Evolutionary conservation across 2,329 filamentous ascomycete species (phyloP).

Genomic region (Paracoccidioides brasiliensis): DNA sequence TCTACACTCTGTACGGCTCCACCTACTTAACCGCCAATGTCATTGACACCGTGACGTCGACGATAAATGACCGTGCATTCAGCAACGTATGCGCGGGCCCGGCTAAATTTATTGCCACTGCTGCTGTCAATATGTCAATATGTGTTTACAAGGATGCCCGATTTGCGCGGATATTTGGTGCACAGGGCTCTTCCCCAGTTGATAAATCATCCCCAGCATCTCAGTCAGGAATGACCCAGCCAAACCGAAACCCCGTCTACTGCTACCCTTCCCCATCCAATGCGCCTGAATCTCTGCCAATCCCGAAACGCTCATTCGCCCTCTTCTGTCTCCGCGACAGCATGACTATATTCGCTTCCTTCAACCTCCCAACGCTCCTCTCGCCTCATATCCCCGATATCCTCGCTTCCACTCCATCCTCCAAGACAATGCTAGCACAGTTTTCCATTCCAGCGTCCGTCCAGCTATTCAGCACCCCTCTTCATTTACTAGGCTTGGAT

Average conservation of each 20-base stretch:
- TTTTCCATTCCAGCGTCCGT: constrained; percentile 67
- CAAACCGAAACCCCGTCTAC: constrained; percentile 6
- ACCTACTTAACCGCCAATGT: constrained; percentile 84
- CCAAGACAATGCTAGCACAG: constrained; percentile 54
- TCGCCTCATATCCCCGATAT: constrained; percentile 52
- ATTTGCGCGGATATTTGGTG: constrained; percentile 72
- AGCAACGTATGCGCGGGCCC: constrained; percentile 55
- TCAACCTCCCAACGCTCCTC: constrained; percentile 73
- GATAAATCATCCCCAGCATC: neutral
- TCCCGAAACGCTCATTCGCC: constrained; percentile 57
- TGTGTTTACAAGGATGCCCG: constrained; percentile 83
- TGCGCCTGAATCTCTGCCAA: constrained; percentile 24
- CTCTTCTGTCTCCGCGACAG: constrained; percentile 76
- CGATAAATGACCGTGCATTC: constrained; percentile 44
- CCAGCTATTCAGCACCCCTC: constrained; percentile 66
- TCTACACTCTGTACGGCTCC: constrained; percentile 59
- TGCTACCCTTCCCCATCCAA: neutral
- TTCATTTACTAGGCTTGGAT: constrained; percentile 76
- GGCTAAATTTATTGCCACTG: constrained; percentile 69
- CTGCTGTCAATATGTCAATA: constrained; percentile 67
- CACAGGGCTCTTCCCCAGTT: constrained; percentile 18
- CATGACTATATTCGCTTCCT: constrained; percentile 80
- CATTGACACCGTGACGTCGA: constrained; percentile 69
- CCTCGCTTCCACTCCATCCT: constrained; percentile 31
- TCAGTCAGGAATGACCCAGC: neutral